These are phyloP conservation scores for Phaeosphaeriaceae sp. DNA, from an alignment of 2,329 filamentous ascomycete species.

Conservation along the genomic window DNA sequence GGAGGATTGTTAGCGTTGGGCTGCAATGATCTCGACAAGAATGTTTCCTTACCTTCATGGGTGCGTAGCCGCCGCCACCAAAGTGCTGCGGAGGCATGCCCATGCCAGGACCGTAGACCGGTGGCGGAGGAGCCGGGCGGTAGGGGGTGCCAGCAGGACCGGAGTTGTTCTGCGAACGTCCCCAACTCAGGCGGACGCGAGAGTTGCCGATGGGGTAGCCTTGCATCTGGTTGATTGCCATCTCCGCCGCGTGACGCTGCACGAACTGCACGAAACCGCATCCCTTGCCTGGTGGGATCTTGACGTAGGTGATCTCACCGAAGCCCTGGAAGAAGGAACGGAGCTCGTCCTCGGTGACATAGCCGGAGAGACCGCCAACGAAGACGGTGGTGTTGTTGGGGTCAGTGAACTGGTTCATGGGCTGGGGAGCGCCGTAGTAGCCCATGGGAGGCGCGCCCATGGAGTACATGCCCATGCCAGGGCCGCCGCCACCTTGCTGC, in stretches of 20 bases:
- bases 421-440: conserved; percentile 71
- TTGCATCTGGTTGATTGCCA: conserved; percentile 99
- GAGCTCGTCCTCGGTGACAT: conserved; percentile 99
- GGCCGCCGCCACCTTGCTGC: conserved; percentile 49
- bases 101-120: conserved; percentile 72
- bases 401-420: conserved; percentile 99
- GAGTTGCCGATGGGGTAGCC: conserved; percentile 99
- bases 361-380: conserved; percentile 94
- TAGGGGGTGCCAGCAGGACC: conserved; percentile 95
- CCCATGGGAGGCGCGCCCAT: conserved; percentile 74
- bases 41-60: conserved; percentile 65
- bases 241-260: conserved; percentile 96
- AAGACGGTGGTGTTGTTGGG: conserved; percentile 99
- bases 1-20: conserved; percentile 10
- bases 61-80: conserved; percentile 68
- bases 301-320: conserved; percentile 99
- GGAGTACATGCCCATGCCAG: conserved; percentile 67
- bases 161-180: conserved; percentile 98
- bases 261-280: conserved; percentile 99
- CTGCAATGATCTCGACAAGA: background rate
- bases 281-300: conserved; percentile 98
- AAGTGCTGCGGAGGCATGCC: conserved; percentile 69
- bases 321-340: conserved; percentile 99
- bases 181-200: conserved; percentile 96
- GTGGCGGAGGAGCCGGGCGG: conserved; percentile 85